Conservation (phyloP, 1,139 yeast genomes). For the Candida buenavistaensis region DNA sequence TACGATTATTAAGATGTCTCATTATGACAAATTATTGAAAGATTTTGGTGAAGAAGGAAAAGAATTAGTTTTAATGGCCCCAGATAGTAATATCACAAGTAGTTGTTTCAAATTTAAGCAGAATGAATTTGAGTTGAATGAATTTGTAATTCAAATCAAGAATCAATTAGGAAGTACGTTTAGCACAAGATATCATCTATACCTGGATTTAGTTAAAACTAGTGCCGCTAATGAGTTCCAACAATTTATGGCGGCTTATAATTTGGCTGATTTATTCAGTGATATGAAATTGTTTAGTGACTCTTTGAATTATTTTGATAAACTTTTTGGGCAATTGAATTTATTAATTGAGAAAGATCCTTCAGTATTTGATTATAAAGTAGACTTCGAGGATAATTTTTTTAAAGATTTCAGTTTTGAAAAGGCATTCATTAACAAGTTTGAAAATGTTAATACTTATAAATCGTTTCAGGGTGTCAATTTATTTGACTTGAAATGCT, state of each 20-base stretch:
- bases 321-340: constrained; percentile 27
- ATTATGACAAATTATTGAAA: constrained; percentile 61
- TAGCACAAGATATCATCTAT: constrained; percentile 33
- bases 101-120: constrained; percentile 44
- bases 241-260: constrained; percentile 18
- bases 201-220: constrained; percentile 35
- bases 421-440: constrained; percentile 10
- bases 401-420: constrained; percentile 21
- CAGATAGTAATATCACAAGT: constrained; percentile 18
- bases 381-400: constrained; percentile 6
- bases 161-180: constrained; percentile 57
- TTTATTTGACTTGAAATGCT: constrained; percentile 26
- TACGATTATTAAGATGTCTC: constrained; percentile 49
- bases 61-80: constrained; percentile 22
- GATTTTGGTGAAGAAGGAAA: constrained; percentile 61
- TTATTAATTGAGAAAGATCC: constrained; percentile 18
- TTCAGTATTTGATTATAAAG: constrained; percentile 6
- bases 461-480: constrained; percentile 20
- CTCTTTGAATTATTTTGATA: constrained; percentile 49
- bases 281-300: constrained; percentile 60
- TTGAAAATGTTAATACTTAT: constrained; percentile 9
- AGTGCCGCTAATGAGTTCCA: constrained; percentile 18
- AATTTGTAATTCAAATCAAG: constrained; percentile 48
- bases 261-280: constrained; percentile 33
- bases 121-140: constrained; percentile 40